A percentile compares a stretch with the other conserved stretches of the same genome.
phyloP scores from a whole-genome alignment of 163 green algal species.

The Chlamydomonas reinhardtii region DNA sequence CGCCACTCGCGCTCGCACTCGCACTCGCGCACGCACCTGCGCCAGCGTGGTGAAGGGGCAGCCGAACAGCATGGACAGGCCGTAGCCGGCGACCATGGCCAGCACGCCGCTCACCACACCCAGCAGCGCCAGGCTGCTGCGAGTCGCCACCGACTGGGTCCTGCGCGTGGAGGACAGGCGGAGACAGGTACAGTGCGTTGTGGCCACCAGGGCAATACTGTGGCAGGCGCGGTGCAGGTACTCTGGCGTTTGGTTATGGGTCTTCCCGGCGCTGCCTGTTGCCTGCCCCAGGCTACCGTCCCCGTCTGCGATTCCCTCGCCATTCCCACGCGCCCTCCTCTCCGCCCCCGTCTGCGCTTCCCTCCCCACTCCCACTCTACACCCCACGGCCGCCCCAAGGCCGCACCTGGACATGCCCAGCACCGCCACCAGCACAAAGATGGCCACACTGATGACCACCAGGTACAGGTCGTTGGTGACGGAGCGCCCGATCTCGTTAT shows the following conservation, averaged over 20 bases:
- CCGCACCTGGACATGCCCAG: constrained; percentile 13
- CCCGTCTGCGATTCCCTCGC: too few species aligned
- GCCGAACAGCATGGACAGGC: constrained; percentile 46
- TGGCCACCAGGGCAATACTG: too few species aligned
- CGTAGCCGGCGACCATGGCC: constrained; percentile 49
- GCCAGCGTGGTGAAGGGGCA: constrained; percentile 51
- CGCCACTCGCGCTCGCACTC: background rate
- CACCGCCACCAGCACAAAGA: constrained; percentile 23
- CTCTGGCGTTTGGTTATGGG: too few species aligned
- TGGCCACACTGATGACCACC: background rate
- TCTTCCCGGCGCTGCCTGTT: too few species aligned
- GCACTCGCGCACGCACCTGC: constrained; percentile 3
- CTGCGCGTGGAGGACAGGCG: background rate
- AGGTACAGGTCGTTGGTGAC: constrained; percentile 31
- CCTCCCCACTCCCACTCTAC: too few species aligned
- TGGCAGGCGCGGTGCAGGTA: too few species aligned
- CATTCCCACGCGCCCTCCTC: too few species aligned
- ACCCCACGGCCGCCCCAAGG: too few species aligned
- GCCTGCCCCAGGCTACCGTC: too few species aligned
- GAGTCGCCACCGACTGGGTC: constrained; percentile 22
- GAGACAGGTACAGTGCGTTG: background rate
- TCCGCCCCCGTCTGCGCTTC: too few species aligned
- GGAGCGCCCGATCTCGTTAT: background rate
- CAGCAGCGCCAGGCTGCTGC: constrained; percentile 43
- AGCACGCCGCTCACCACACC: constrained; percentile 38